These are phyloP conservation scores for Talaromyces trachyspermus DNA, from an alignment of 495 filamentous ascomycete genomes.

Conservation along the genomic window DNA sequence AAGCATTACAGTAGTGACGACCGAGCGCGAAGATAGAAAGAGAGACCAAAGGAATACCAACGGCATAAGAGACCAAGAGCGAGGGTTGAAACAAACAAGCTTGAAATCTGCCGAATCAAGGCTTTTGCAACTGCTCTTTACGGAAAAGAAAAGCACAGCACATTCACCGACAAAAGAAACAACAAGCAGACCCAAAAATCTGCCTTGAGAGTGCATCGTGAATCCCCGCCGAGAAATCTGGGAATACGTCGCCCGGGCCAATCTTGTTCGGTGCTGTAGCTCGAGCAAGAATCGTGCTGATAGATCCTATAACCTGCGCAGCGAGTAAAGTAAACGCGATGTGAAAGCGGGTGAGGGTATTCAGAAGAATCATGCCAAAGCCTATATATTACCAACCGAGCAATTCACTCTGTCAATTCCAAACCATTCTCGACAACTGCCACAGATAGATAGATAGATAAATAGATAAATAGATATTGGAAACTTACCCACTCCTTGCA, in stretches of 20 bases:
- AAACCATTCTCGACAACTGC: constrained; percentile 55
- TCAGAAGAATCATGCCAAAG: constrained; percentile 56
- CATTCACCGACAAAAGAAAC: constrained; percentile 47
- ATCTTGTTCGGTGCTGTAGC: constrained; percentile 51
- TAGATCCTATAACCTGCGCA: constrained; percentile 49
- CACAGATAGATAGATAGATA: constrained; percentile 54
- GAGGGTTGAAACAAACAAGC: no score
- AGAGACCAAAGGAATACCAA: no score
- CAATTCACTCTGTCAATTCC: constrained; percentile 41
- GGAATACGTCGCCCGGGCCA: constrained; percentile 59
- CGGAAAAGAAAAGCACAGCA: constrained; percentile 57
- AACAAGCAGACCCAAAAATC: constrained; percentile 52
- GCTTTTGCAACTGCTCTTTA: constrained; percentile 59
- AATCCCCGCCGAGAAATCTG: constrained; percentile 43
- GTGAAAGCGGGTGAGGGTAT: constrained; percentile 56
- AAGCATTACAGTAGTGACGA: no score
- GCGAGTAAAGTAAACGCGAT: constrained; percentile 46
- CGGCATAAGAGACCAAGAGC: no score
- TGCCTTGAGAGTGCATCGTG: constrained; percentile 35
- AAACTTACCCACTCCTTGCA: constrained; percentile 37
- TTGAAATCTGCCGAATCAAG: constrained; percentile 25
- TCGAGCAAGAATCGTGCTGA: constrained; percentile 49
- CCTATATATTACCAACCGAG: constrained; percentile 52
- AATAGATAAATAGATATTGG: constrained; percentile 40
- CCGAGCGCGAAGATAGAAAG: no score